Evolutionary conservation across 164 flowering plant genomes (phyloP).

Genomic region (Berberis thunbergii): DNA sequence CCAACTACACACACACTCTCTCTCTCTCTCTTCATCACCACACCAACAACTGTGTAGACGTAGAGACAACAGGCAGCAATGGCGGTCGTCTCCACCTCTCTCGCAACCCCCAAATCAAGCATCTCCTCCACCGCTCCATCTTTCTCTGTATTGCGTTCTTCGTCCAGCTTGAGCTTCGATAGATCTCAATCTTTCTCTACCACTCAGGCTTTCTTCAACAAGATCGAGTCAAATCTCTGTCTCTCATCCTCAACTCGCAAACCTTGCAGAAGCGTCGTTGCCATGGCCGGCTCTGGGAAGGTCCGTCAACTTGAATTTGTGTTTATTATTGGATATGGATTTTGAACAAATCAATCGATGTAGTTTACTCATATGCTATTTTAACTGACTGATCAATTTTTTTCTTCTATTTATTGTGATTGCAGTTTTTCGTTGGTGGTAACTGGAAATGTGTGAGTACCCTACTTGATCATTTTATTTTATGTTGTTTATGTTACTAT

Average conservation of each 20-base stretch:
- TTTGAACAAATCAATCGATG: too few species aligned
- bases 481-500: not conserved
- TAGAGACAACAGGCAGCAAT: not conserved
- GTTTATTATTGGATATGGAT: too few species aligned
- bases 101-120: not conserved
- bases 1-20: too few species aligned
- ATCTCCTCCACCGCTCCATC: not conserved
- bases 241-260: not conserved
- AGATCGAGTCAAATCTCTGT: not conserved
- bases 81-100: not conserved
- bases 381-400: too few species aligned
- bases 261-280: not conserved
- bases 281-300: not conserved
- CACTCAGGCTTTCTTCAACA: not conserved
- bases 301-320: not conserved
- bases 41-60: not conserved
- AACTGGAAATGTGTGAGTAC: slow-evolving; percentile 98
- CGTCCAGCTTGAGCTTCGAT: not conserved
- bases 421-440: slow-evolving; percentile 99
- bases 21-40: not conserved
- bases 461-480: not conserved
- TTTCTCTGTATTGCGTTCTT: not conserved
- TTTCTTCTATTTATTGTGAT: slow-evolving; percentile 11
- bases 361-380: too few species aligned
- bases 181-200: not conserved